A percentile compares a stretch with the other conserved stretches of the same genome.
Evolutionary conservation across 1,139 yeast genomes (phyloP).

Genomic region (Kluyveromyces marxianus): DNA sequence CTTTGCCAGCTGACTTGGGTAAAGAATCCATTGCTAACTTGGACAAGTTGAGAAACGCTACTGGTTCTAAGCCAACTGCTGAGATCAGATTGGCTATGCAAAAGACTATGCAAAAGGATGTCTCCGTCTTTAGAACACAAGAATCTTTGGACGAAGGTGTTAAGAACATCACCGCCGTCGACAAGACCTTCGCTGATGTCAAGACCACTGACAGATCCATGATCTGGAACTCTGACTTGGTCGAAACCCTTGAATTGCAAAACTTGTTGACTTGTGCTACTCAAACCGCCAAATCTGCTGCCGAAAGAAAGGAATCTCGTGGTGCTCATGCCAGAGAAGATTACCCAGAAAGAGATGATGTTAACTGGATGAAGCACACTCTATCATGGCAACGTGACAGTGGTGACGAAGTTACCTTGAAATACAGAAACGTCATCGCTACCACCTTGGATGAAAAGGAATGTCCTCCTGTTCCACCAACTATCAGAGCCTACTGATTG

Average conservation of each 20-base stretch:
- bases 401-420: conserved; percentile 68
- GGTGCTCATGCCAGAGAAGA: conserved; percentile 99
- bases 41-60: conserved; percentile 80
- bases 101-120: conserved; percentile 92
- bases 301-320: conserved; percentile 94
- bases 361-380: conserved; percentile 96
- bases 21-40: conserved; percentile 83
- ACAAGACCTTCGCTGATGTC: conserved; percentile 61
- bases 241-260: conserved; percentile 92
- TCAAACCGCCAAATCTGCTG: conserved; percentile 92
- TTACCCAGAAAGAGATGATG: conserved; percentile 92
- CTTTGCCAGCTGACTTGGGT: conserved; percentile 80
- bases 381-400: conserved; percentile 77
- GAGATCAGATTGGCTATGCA: conserved; percentile 90
- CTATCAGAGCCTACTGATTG: conserved; percentile 77
- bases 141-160: conserved; percentile 92
- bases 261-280: conserved; percentile 95
- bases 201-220: conserved; percentile 92
- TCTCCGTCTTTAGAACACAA: conserved; percentile 95
- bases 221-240: conserved; percentile 98
- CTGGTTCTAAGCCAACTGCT: conserved; percentile 77
- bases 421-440: conserved; percentile 79
- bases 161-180: conserved; percentile 65
- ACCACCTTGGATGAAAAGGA: conserved; percentile 85
- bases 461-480: conserved; percentile 95